Base-by-base conservation (phyloP, 2,329 filamentous ascomycete species). In the Colletotrichum cereale region DNA sequence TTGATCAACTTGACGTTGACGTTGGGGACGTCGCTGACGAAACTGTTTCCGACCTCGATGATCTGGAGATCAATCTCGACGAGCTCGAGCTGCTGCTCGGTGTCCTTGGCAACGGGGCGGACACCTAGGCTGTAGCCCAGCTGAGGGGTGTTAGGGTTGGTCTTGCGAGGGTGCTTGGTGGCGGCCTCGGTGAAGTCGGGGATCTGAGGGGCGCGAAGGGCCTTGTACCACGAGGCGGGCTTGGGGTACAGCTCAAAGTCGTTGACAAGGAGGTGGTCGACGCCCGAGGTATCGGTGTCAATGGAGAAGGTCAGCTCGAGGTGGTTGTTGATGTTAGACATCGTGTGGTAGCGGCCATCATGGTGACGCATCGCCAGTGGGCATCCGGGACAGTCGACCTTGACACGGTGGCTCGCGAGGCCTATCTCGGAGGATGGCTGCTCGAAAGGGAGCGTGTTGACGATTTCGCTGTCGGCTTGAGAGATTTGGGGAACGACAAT, bases 1-100 rank as follows among this genome's bases (percentile, higher is more conserved):
- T 90, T 88, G 78, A 94, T 83, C 24, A 93, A 82, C 75, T 87
- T 88, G 56, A 93, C 82, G 56, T 87, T 86, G 68, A 94, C 84
- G 36, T 82, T 82, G 47, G 88, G 86, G 31, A 91, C 82, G 31
- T 81, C 84, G 55, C 87, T 81, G 66, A 92, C 79, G 70, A 90
- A 89, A 53, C 83, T 81, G 64, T 85, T 80, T 68, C 88, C 88
- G 34, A 92, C 86, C 77, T 90, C 86, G 71, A 90, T 85, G 72
- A 93, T 86, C 74, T 89, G 84, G 47, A 92, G 80, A 73, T 88
- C 84, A 68, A 92, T 76, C 47, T 83, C 79, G 63, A 91, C 79
- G 3, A 91, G 79, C 69, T 87, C 84, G 53, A 90, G 78, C 64
- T 83, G 80, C 72, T 86, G 85, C 12, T 87, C 83, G 67, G 88